Conservation (phyloP, 768 basidiomycete genomes). For the Suillus hirtellus region DNA sequence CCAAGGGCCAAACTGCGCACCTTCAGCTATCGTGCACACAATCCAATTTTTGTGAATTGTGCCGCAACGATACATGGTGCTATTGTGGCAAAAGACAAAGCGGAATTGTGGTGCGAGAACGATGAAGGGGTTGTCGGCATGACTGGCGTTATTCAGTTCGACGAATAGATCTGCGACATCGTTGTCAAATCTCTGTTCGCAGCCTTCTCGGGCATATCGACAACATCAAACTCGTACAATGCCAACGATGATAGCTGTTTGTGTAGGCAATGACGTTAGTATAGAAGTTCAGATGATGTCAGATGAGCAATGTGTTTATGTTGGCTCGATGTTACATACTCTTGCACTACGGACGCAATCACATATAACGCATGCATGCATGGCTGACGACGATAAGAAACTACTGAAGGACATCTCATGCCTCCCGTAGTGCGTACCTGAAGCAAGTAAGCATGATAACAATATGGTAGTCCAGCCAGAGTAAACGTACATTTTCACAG, state of each 20-base stretch:
- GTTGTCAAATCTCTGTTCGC: neutral
- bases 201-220: neutral
- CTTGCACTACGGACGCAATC: neutral
- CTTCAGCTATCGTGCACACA: constrained; percentile 73
- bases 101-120: constrained; percentile 59
- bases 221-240: neutral
- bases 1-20: constrained; percentile 46
- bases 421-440: constrained; percentile 28
- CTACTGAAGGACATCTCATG: neutral
- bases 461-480: constrained; percentile 11
- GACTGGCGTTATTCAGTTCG: constrained; percentile 48
- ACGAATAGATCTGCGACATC: neutral
- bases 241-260: no score
- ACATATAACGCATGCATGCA: neutral
- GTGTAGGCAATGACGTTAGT: neutral
- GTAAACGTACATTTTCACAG: constrained; percentile 76
- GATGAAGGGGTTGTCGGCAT: constrained; percentile 65
- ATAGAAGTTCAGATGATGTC: neutral
- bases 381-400: neutral
- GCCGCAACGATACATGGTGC: constrained; percentile 48
- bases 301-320: neutral
- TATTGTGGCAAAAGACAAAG: constrained; percentile 38
- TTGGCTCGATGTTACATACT: neutral
- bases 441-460: neutral
- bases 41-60: constrained; percentile 58